These are phyloP conservation scores for Ceratobasidium sp. DNA, from an alignment of 1,284 basidiomycete species.

Conservation along the genomic window DNA sequence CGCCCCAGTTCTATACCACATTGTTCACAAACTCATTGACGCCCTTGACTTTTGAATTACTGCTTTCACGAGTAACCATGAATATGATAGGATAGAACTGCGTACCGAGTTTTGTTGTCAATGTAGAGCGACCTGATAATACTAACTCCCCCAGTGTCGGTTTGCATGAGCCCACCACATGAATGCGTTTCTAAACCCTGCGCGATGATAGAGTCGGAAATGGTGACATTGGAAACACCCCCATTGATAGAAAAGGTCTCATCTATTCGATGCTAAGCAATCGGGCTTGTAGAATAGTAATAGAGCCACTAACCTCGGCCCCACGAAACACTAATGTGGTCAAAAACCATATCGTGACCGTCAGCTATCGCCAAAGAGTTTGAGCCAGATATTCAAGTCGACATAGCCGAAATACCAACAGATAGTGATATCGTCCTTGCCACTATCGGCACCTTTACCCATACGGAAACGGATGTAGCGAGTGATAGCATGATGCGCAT, in stretches of 20 bases:
- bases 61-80: neutral
- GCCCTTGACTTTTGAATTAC: constrained; percentile 53
- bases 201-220: constrained; percentile 52
- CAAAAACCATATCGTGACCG: constrained; percentile 53
- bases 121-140: constrained; percentile 53
- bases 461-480: constrained; percentile 53
- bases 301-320: constrained; percentile 45
- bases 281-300: neutral
- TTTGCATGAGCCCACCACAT: constrained; percentile 53
- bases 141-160: constrained; percentile 51
- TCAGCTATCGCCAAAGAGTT: constrained; percentile 49
- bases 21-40: constrained; percentile 54
- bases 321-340: constrained; percentile 53
- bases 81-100: neutral
- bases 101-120: constrained; percentile 51
- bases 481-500: constrained; percentile 51
- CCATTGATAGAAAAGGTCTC: constrained; percentile 54
- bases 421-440: constrained; percentile 47
- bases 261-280: constrained; percentile 41
- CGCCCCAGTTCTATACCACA: constrained; percentile 53
- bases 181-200: constrained; percentile 53
- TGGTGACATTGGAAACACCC: constrained; percentile 52
- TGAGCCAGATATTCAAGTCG: neutral
- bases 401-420: neutral
- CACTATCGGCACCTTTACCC: constrained; percentile 50